These are phyloP conservation scores for Zygoascus hellenicus DNA, from an alignment of 1,139 yeast genomes.

Conservation along the genomic window DNA sequence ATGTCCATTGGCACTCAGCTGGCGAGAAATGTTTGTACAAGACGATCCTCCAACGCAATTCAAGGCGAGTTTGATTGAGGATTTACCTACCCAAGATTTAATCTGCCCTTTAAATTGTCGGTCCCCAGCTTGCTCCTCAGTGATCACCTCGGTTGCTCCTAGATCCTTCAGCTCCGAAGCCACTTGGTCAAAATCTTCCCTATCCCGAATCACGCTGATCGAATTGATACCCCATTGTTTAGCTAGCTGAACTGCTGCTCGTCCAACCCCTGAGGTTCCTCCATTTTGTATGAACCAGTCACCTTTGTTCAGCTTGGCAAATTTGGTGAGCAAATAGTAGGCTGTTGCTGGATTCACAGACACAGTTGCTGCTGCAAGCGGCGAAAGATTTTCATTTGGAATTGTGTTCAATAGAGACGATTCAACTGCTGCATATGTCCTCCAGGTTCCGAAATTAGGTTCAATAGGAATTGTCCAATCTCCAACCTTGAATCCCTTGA, in stretches of 20 bases:
- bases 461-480: slow-evolving; percentile 90
- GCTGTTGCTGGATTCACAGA: slow-evolving; percentile 93
- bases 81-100: slow-evolving; percentile 54
- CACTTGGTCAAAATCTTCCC: slow-evolving; percentile 52
- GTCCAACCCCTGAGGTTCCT: slow-evolving; percentile 95
- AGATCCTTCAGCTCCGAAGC: slow-evolving; percentile 49
- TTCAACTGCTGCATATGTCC: slow-evolving; percentile 57
- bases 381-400: slow-evolving; percentile 41
- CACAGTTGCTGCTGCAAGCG: slow-evolving; percentile 73
- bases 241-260: slow-evolving; percentile 85
- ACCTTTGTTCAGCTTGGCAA: slow-evolving; percentile 54
- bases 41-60: slow-evolving; percentile 94
- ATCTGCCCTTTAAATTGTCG: slow-evolving; percentile 56
- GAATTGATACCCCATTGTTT: slow-evolving; percentile 73
- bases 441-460: slow-evolving; percentile 92
- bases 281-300: slow-evolving; percentile 98
- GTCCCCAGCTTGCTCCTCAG: slow-evolving; percentile 76
- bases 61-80: slow-evolving; percentile 63
- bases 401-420: slow-evolving; percentile 35
- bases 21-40: slow-evolving; percentile 74
- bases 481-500: slow-evolving; percentile 50
- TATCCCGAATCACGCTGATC: slow-evolving; percentile 77
- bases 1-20: slow-evolving; percentile 59
- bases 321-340: slow-evolving; percentile 76
- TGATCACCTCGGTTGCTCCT: slow-evolving; percentile 87